Percentiles rank a stretch among this genome's conserved stretches.
These are phyloP conservation scores for Pezicula rhizophila DNA, from an alignment of 2,329 filamentous ascomycete species.

Conservation along the genomic window DNA sequence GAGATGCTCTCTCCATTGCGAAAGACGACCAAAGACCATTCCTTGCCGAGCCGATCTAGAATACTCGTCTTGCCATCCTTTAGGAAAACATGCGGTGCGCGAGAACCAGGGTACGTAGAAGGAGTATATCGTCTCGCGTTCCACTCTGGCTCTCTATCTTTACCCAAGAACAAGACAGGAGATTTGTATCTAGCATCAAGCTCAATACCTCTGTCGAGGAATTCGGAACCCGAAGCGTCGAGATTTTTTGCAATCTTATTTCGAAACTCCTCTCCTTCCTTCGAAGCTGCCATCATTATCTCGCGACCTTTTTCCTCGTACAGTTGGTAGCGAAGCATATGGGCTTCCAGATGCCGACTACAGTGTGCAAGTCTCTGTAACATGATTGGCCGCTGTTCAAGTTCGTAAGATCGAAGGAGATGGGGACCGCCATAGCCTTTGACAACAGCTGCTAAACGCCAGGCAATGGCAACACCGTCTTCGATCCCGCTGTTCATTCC, in stretches of 20 bases:
- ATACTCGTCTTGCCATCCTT: slow-evolving; percentile 7
- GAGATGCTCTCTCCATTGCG: too few species aligned
- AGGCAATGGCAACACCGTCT: slow-evolving; percentile 26
- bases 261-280: background rate
- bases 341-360: background rate
- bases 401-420: slow-evolving; percentile 21
- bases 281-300: background rate
- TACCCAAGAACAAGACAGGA: background rate
- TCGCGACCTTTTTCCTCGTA: background rate
- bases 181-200: slow-evolving; percentile 3
- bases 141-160: background rate
- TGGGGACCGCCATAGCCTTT: slow-evolving; percentile 10
- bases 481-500: slow-evolving; percentile 30
- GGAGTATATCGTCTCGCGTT: background rate
- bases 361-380: slow-evolving; percentile 21
- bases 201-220: slow-evolving; percentile 1
- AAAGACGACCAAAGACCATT: slow-evolving; percentile 2
- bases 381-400: slow-evolving; percentile 20
- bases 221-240: background rate
- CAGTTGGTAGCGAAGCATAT: background rate
- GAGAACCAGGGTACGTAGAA: slow-evolving; percentile 4
- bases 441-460: slow-evolving; percentile 25
- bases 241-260: background rate
- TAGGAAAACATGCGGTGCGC: slow-evolving; percentile 10
- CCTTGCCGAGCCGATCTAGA: slow-evolving; percentile 3